phyloP scores from a whole-genome alignment of 768 basidiomycete genomes.

The Rhodotorula babjevae region DNA sequence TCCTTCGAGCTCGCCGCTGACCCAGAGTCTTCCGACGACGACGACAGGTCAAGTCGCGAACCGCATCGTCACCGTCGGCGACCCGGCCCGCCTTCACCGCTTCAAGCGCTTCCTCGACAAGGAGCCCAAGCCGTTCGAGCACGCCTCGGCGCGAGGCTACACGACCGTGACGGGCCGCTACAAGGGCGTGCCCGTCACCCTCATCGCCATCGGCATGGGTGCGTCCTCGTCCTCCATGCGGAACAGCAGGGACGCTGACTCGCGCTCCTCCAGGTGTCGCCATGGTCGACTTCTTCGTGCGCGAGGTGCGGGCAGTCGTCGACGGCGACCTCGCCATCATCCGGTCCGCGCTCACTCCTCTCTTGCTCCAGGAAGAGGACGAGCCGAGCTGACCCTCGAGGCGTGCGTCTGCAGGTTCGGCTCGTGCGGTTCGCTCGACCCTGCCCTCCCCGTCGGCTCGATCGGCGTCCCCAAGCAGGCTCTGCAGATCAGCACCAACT shows the following conservation, averaged over 20 bases:
- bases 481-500: conserved; percentile 66
- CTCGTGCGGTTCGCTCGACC: conserved; percentile 68
- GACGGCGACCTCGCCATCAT: conserved; percentile 59
- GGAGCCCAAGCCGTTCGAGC: conserved; percentile 51
- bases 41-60: conserved; percentile 69
- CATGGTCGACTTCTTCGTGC: conserved; percentile 79
- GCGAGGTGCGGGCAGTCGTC: conserved; percentile 70
- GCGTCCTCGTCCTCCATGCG: conserved; percentile 33
- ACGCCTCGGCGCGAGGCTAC: conserved; percentile 71
- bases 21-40: too few species aligned
- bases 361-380: neutral
- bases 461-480: conserved; percentile 67
- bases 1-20: too few species aligned
- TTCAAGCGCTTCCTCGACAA: conserved; percentile 62
- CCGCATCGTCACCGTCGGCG: conserved; percentile 74
- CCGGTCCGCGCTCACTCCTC: conserved; percentile 47
- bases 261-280: conserved; percentile 45
- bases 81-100: conserved; percentile 60
- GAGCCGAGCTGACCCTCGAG: neutral
- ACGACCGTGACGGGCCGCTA: conserved; percentile 66
- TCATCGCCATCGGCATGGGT: conserved; percentile 80
- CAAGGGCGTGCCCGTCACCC: conserved; percentile 60
- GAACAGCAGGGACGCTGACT: too few species aligned
- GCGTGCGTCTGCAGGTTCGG: conserved; percentile 56
- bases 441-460: conserved; percentile 63